Base-by-base conservation (phyloP, 192 early-diverging fungal genomes). In the Gigaspora rosea region DNA sequence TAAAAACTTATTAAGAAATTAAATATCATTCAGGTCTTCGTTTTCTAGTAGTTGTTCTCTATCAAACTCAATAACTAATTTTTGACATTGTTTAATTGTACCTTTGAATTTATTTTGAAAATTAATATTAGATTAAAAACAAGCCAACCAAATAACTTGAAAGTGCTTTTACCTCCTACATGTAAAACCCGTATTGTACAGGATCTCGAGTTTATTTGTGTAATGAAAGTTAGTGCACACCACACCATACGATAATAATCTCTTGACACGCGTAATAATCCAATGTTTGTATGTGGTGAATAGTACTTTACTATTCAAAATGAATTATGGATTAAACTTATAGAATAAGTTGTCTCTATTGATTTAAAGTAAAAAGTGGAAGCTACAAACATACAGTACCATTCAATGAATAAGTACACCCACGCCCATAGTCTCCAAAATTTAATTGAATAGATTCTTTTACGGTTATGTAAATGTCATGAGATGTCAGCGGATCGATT, bases 351-450 rank as follows among this genome's bases (percentile, higher is more conserved):
- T 33, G 16, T 74, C 2, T 41, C 35, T 33, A 18, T n/a, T n/a
- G n/a, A n/a, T n/a, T n/a, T n/a, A n/a, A n/a, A n/a, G n/a, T n/a
- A n/a, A n/a, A n/a, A n/a, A n/a, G n/a, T n/a, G n/a, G 18, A 74
- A 4, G 16, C 2, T 27, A 51, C 51, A 20, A 16, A 76, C 7
- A 13, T 22, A 13, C 1, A 7, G 8, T 35, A 86, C 85, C 73
- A 33, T 71, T 83, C 15, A 86, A 46, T 3, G 78, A 66, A 33
- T 78, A 68, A 18, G 82, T 76, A 8, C 77, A 51, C 8, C 85
- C 85, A 12, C 73, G 51, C 46, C 85, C 85, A 66, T 82, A 84
- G 47, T 86, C 85, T 6, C 85, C 85, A 86, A 84, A 86, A 78
- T 86, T 86, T 16, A 73, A 71, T 5, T 67, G 59, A 70, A 86